Evolutionary conservation across 177 flowering plant genomes (phyloP).

Genomic region (Tripterygium wilfordii): DNA sequence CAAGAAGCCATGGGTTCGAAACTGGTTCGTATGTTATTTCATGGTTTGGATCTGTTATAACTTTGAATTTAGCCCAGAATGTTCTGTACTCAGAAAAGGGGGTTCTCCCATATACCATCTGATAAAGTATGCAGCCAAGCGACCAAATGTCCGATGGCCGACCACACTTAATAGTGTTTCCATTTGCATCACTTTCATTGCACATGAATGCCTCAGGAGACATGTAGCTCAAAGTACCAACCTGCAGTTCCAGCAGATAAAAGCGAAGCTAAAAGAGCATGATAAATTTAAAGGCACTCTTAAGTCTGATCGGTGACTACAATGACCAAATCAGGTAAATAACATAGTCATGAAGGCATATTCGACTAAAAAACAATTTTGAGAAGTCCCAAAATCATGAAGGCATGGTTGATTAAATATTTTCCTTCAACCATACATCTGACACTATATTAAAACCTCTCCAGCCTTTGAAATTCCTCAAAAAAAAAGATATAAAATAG

Average conservation of each 20-base stretch:
- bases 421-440: too few relatives aligned
- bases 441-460: too few relatives aligned
- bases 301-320: too few relatives aligned
- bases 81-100: conserved; percentile 95
- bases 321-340: too few relatives aligned
- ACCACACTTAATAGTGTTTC: conserved; percentile 89
- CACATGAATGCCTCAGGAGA: conserved; percentile 99
- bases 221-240: conserved; percentile 97
- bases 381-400: too few relatives aligned
- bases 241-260: conserved; percentile 42
- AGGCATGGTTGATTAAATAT: too few relatives aligned
- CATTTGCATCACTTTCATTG: conserved; percentile 83
- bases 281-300: too few relatives aligned
- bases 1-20: conserved; percentile 81
- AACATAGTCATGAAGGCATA: too few relatives aligned
- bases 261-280: background rate
- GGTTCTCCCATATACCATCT: conserved; percentile 96
- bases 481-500: too few relatives aligned
- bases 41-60: conserved; percentile 83
- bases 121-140: conserved; percentile 97
- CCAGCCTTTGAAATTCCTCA: too few relatives aligned
- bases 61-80: conserved; percentile 96
- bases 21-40: conserved; percentile 67
- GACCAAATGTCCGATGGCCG: conserved; percentile 99
- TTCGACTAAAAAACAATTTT: too few relatives aligned